Conservation (phyloP, 345 rosid species). For the Erodium maritimum region DNA sequence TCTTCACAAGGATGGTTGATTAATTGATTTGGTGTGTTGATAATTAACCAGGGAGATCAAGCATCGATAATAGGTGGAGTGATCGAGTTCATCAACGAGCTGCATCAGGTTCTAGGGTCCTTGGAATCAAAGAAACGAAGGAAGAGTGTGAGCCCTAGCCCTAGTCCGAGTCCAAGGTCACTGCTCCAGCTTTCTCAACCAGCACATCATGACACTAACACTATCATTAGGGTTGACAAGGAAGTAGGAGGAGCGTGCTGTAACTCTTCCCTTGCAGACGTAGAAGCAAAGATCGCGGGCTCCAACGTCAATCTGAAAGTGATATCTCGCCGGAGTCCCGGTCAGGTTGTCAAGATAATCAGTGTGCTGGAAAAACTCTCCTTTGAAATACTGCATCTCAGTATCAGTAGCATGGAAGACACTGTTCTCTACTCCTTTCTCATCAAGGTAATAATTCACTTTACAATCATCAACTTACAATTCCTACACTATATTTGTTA, state of each 20-base stretch:
- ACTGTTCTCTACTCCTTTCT: constrained; percentile 76
- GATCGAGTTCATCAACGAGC: constrained; percentile 79
- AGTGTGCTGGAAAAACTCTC: constrained; percentile 59
- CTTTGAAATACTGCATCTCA: constrained; percentile 70
- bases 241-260: constrained; percentile 48
- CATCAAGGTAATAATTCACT: constrained; percentile 91
- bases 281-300: constrained; percentile 84
- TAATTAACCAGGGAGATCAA: constrained; percentile 99
- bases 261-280: constrained; percentile 79
- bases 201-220: too few species aligned
- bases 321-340: constrained; percentile 36
- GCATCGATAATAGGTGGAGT: constrained; percentile 92
- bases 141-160: constrained; percentile 63
- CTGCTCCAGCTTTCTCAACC: constrained; percentile 9
- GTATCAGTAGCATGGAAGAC: constrained; percentile 88
- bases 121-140: constrained; percentile 81
- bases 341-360: constrained; percentile 66
- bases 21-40: too few species aligned
- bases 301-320: constrained; percentile 65
- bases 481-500: too few species aligned
- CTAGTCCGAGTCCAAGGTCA: constrained; percentile 25
- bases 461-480: too few species aligned
- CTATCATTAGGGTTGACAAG: too few species aligned
- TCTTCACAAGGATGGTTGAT: too few species aligned
- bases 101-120: constrained; percentile 69